These are phyloP conservation scores for Lasiodiplodia sp. DNA, from an alignment of 2,329 filamentous ascomycete genomes.

Conservation along the genomic window DNA sequence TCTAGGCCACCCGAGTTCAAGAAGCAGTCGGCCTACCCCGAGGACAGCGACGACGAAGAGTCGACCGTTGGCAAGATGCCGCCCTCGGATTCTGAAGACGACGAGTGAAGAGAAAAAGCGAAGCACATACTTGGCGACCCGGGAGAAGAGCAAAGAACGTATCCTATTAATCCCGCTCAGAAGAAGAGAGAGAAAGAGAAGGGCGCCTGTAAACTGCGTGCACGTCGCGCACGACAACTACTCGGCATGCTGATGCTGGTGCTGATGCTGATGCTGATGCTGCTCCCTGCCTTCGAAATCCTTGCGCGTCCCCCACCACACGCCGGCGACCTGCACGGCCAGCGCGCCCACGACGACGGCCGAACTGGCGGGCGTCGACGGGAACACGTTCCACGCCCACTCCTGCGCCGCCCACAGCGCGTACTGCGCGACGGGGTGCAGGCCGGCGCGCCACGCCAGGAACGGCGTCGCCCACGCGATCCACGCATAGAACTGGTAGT, in stretches of 20 bases:
- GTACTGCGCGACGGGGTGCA: conserved; percentile 72
- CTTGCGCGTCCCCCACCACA: conserved; percentile 64
- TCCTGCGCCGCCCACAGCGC: conserved; percentile 80
- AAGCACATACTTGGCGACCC: not conserved
- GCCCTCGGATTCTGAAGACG: conserved; percentile 77
- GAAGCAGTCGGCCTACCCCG: conserved; percentile 65
- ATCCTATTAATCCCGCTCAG: not conserved
- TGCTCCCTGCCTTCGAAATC: conserved; percentile 36
- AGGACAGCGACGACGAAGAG: conserved; percentile 77
- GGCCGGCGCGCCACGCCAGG: conserved; percentile 79
- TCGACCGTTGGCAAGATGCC: conserved; percentile 86
- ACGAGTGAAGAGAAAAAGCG: conserved; percentile 36
- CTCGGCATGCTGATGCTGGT: conserved; percentile 39
- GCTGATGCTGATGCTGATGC: not conserved
- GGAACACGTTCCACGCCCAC: conserved; percentile 93
- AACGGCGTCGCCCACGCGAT: conserved; percentile 89
- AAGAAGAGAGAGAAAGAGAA: not conserved
- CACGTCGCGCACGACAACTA: conserved; percentile 31
- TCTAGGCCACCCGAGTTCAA: conserved; percentile 80
- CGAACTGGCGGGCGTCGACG: conserved; percentile 75
- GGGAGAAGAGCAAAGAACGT: not conserved
- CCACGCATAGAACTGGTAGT: conserved; percentile 96
- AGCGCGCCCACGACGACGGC: conserved; percentile 74
- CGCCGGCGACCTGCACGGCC: conserved; percentile 68
- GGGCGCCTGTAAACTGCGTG: not conserved